Percentiles rank a stretch among this genome's conserved stretches.
These are phyloP conservation scores for Apiospora phragmitis DNA, from an alignment of 2,329 filamentous ascomycete genomes.

Conservation along the genomic window DNA sequence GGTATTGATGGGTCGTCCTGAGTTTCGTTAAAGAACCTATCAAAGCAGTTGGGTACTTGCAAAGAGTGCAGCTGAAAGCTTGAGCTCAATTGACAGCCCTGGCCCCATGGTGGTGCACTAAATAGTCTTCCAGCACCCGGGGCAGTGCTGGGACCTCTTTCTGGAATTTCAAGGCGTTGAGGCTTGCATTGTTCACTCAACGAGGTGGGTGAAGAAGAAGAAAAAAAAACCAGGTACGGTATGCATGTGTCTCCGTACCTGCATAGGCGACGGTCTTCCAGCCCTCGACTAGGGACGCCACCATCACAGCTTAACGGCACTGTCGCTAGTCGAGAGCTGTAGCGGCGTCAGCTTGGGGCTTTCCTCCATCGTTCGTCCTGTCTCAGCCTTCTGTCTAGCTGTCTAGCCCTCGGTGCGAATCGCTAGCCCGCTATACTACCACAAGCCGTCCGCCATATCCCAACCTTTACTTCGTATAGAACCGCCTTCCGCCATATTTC, in stretches of 20 bases:
- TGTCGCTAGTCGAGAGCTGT: background rate
- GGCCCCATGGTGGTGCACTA: too few species aligned
- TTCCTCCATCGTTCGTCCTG: background rate
- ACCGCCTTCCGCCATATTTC: background rate
- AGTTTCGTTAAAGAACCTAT: too few species aligned
- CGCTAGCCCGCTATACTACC: background rate
- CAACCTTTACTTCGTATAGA: background rate
- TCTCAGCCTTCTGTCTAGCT: too few species aligned
- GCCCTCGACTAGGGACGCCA: background rate
- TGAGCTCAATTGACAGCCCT: too few species aligned
- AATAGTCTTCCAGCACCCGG: too few species aligned
- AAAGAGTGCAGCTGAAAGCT: too few species aligned
- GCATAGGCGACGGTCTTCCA: background rate
- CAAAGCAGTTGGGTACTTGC: too few species aligned
- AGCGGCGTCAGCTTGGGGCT: background rate
- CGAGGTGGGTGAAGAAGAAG: background rate
- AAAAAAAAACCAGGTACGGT: background rate
- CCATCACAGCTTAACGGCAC: background rate
- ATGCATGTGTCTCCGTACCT: background rate
- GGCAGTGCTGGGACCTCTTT: background rate
- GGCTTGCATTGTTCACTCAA: background rate
- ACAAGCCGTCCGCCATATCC: background rate
- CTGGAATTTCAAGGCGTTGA: background rate
- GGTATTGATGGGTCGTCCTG: too few species aligned
- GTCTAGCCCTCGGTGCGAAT: background rate